A percentile compares a stretch with the other conserved stretches of the same genome.
These are phyloP conservation scores for Cryptosporidium ubiquitum DNA, from an alignment of 169 alveolate species.

Conservation along the genomic window DNA sequence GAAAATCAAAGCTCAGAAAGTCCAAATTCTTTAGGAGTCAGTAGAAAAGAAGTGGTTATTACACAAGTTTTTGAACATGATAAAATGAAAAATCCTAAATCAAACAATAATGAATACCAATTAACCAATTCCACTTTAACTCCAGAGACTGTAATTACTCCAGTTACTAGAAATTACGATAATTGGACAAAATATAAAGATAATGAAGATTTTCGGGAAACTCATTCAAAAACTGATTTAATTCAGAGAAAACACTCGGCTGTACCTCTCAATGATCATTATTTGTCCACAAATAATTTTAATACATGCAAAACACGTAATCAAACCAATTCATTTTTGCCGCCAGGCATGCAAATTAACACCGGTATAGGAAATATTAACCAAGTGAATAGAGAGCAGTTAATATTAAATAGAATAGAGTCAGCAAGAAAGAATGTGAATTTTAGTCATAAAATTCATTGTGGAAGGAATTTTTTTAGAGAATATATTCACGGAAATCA, in stretches of 20 bases:
- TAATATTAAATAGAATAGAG: slow-evolving; percentile 60
- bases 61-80: neutral
- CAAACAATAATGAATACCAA: neutral
- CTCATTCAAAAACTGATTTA: slow-evolving; percentile 4
- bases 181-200: neutral
- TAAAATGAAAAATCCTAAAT: neutral
- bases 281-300: neutral
- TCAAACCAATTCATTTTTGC: slow-evolving; percentile 12
- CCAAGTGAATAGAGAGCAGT: slow-evolving; percentile 25
- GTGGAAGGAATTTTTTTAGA: neutral
- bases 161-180: neutral
- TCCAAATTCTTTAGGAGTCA: neutral
- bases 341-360: slow-evolving; percentile 10
- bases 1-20: neutral
- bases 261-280: neutral
- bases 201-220: neutral
- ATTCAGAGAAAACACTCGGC: neutral
- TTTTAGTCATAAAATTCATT: neutral
- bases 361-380: neutral
- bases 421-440: slow-evolving; percentile 50
- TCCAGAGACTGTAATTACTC: neutral
- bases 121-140: neutral
- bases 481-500: neutral
- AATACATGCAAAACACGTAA: neutral
- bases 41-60: neutral